phyloP scores from a whole-genome alignment of 225 moss, liverwort and hornwort species.

The Rhytidiadelphus loreus region DNA sequence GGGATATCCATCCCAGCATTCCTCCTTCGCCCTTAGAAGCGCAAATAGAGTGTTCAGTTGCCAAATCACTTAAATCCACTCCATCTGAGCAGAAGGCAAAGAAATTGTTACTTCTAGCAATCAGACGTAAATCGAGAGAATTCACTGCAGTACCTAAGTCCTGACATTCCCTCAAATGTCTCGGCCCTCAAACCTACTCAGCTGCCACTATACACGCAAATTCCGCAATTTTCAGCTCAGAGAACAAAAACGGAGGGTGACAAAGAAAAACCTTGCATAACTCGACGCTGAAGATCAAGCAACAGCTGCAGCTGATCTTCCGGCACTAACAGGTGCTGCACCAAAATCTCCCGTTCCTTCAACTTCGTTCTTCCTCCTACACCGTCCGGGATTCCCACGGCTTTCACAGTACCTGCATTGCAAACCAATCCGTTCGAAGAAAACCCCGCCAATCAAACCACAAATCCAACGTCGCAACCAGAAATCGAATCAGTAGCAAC shows the following conservation, averaged over 20 bases:
- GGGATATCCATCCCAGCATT: constrained; percentile 82
- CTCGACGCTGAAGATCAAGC: constrained; percentile 60
- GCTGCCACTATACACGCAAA: background rate
- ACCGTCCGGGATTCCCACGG: constrained; percentile 26
- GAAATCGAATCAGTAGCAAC: background rate
- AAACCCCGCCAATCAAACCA: background rate
- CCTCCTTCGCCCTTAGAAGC: constrained; percentile 80
- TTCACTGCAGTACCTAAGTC: background rate
- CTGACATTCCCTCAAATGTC: background rate
- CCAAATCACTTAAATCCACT: constrained; percentile 86
- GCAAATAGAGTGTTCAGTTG: constrained; percentile 72
- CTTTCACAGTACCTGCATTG: constrained; percentile 24
- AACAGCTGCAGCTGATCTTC: constrained; percentile 75
- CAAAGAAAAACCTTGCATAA: constrained; percentile 33
- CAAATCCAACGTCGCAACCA: background rate
- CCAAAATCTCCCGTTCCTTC: constrained; percentile 74
- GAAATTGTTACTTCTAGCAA: background rate
- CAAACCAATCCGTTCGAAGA: background rate
- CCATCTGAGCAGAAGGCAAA: constrained; percentile 40
- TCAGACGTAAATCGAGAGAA: background rate
- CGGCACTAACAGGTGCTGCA: constrained; percentile 81
- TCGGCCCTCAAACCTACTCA: background rate
- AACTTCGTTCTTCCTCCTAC: constrained; percentile 30
- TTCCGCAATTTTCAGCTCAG: background rate
- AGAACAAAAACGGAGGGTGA: background rate